Evolutionary conservation across 306 rosid genomes (phyloP), one percentile per base, ranked within the genome.

Genomic region (Echinosophora koreensis): DNA sequence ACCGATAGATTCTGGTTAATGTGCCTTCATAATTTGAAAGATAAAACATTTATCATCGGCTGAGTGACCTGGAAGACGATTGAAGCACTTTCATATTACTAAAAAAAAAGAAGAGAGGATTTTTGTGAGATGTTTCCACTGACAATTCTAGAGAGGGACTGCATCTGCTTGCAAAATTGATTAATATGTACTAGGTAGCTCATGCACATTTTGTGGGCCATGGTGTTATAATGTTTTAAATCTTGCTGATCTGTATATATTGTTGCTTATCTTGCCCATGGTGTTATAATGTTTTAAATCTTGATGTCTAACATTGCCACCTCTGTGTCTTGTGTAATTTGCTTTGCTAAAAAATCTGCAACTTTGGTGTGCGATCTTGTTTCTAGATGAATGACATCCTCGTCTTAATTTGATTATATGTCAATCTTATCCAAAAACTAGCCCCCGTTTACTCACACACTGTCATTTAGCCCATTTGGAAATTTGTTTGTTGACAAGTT

Each of bases 121-220:
- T 35, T 61, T 61, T 9, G 18, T 28, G 65, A 28, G 65, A 58
- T 11, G n/a, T 58, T 6, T 35, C 3, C 15, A 18, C 18, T 41
- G 6, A 51, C 8, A 32, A 2, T 67, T 46, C 66, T 28, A 6
- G 50, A 35, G 64, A 55, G 37, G 39, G 39, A 71, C 22, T 39
- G 63, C 9, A 38, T 71, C 46, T 55, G 63, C 39, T 17, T 55
- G 77, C 13, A 39, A 38, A 37, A 37, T 42, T 37, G 42, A 61
- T 35, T 61, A 30, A 42, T 34, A 14, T 1, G 46, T 61, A 5
- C 10, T 41, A 41, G 46, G 46, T 41, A 41, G 47, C 47, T 44
- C 50, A 44, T 44, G 68, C 12, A 34, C 22, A 10, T 49, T 13
- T 69, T 51, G 44, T 49, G 75, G 16, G 39, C 41, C 60, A 69